Evolutionary conservation across 148 eudicot species (phyloP), one percentile per base, ranked within the genome.

Genomic region (Mesembryanthemum crystallinum): DNA sequence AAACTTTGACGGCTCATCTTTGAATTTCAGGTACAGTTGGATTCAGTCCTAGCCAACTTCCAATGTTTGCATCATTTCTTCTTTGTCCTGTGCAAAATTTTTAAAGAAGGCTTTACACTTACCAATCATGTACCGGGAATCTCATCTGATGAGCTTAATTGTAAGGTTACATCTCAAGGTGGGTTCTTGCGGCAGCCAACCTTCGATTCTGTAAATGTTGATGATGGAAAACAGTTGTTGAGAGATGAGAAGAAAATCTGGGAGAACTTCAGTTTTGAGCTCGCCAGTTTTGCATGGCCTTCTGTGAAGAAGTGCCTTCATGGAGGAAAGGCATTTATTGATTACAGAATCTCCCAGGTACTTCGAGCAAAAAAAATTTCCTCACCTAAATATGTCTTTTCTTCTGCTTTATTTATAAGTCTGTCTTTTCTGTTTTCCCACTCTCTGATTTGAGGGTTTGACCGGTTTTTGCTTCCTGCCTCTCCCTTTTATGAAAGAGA

Each of bases 51-150:
- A 57, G 79, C 75, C 57, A 88, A 88, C 77, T 95, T 90, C 73
- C 90, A 90, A 77, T 83, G 80, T 64, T 75, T 92, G 78, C 98
- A 95, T 84, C 96, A 95, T 83, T 91, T 92, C 83, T 92, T 90
- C 82, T 95, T 95, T 86, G 88, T 95, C 74, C 82, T 95, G 14
- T 85, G 88, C 92, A 95, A 95, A 81, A 75, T 92, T 73, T 83
- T 92, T 28, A 89, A 78, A 75, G 98, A 95, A 85, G 97, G 97
- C 67, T 73, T 81, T 80, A 23, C 76, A 8, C 68, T 82, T 57
- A 57, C 74, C 47, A 73, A 71, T 35, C 49, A 80, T 69, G 68
- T 73, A 67, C 63, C 79, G 65, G 86, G 84, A 64, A 81, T 74
- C 39, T 75, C 85, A 27, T 78, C 89, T 79, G 72, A 84, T 77